These are phyloP conservation scores for Vaucheria bursata DNA, from an alignment of 352 stramenopile genomes.

Conservation along the genomic window DNA sequence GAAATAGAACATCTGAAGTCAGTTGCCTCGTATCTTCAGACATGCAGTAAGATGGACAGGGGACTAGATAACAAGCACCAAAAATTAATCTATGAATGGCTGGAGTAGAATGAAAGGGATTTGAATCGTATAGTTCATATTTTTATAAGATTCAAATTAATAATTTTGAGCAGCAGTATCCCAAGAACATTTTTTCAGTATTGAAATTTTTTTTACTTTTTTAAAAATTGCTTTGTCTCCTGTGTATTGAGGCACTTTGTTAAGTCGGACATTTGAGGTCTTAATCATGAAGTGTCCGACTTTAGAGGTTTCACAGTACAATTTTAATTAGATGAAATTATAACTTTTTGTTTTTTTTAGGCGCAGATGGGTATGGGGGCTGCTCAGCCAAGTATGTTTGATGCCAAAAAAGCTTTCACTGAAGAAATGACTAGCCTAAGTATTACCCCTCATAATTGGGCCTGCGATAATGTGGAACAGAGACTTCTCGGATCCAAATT, in stretches of 20 bases:
- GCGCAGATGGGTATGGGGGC: slow-evolving; percentile 37
- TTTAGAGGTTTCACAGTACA: background rate
- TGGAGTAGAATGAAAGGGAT: no score
- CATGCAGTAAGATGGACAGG: no score
- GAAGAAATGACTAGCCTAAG: slow-evolving; percentile 28
- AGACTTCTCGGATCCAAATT: slow-evolving; percentile 20
- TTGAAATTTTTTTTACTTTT: no score
- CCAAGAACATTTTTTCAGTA: background rate
- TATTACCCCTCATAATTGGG: slow-evolving; percentile 21
- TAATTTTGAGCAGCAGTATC: background rate
- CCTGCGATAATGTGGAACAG: slow-evolving; percentile 27
- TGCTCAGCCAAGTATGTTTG: slow-evolving; percentile 34
- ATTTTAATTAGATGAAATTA: slow-evolving; percentile 12
- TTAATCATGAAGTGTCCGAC: background rate
- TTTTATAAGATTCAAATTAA: no score
- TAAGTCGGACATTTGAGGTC: no score
- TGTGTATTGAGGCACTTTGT: no score
- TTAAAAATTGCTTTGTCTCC: no score
- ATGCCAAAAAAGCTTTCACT: slow-evolving; percentile 36
- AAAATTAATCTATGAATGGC: no score
- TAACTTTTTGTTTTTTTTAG: slow-evolving; percentile 10
- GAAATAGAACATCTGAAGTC: no score
- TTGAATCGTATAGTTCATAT: no score
- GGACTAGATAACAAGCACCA: no score
- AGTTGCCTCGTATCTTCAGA: no score